Base-by-base conservation (phyloP, 257 asterid species). In the Thymus quinquecostatus region DNA sequence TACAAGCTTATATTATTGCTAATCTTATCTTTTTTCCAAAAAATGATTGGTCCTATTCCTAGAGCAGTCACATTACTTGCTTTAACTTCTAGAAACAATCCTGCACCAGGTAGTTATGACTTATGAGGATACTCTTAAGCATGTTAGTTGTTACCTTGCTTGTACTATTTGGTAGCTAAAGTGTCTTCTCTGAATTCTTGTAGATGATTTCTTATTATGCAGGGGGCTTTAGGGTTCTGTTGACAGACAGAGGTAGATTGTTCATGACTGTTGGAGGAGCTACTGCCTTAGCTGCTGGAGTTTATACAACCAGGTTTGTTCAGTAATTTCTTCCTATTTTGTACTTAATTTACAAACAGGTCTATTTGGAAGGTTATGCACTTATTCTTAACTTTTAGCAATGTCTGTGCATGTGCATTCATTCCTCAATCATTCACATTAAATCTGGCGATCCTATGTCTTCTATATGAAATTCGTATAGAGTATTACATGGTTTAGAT, bases 241-340 rank as follows among this genome's bases (percentile, higher is more conserved):
- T 95, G 87, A 90, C 89, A 49, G 99, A 95, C 83, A 86, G 92
- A 83, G 83, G 97, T 82, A 88, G 80, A 78, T 75, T 95, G 83
- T 77, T 80, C 49, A 95, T 95, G 99, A 86, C 97, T 53, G 82
- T 95, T 69, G 99, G 99, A 64, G 99, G 98, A 78, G 96, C 76
- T 80, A 95, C 99, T 78, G 99, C 99, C 72, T 80, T 95, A 79
- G 98, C 99, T 78, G 97, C 98, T 62, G 99, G 99, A 68, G 84
- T 95, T 75, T 95, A 91, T 84, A 92, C 98, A 70, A 89, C 99
- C 70, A 92, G 99, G 99, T 91, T 49, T 60, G 58, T 43, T 68
- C 66, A 60, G 70, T 60, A 36, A 58, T 34, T 53, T 27, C 45
- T 58, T 34, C 44, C 61, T 38, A 51, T 38, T 70, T 62, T 36